Evolutionary conservation across 257 asterid species (phyloP).

Genomic region (Scutellaria minor): DNA sequence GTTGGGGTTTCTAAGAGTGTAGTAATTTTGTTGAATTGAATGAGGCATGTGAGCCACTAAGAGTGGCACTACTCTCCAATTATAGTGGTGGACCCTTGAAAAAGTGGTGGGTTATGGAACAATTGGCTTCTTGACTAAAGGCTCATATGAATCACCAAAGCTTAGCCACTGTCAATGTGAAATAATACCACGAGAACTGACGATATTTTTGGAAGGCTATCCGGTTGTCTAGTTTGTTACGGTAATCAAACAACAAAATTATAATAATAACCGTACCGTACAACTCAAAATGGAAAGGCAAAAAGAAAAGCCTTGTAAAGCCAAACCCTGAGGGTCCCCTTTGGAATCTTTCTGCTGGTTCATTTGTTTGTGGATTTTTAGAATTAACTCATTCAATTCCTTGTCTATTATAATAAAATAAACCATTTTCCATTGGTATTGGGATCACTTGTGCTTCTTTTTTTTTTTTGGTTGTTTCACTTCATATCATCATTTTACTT

Average conservation of each 20-base stretch:
- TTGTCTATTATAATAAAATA: neutral
- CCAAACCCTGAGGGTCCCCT: conserved; percentile 21
- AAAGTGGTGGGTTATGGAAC: conserved; percentile 48
- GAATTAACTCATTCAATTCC: conserved; percentile 11
- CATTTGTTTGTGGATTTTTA: conserved; percentile 18
- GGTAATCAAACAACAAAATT: conserved; percentile 9
- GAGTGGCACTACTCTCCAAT: conserved; percentile 50
- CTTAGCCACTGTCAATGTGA: conserved; percentile 41
- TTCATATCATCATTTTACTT: neutral
- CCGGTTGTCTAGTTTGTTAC: conserved; percentile 10
- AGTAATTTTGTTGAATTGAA: conserved; percentile 49
- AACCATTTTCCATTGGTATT: neutral
- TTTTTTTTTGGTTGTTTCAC: neutral
- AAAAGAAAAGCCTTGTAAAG: conserved; percentile 15
- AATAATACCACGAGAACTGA: conserved; percentile 24
- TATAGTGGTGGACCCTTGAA: conserved; percentile 55
- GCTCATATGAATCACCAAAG: conserved; percentile 27
- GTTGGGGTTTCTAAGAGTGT: conserved; percentile 38
- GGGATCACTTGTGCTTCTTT: neutral
- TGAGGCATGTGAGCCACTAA: conserved; percentile 56
- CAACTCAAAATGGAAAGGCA: conserved; percentile 1
- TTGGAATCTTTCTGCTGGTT: conserved; percentile 13
- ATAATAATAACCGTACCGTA: neutral
- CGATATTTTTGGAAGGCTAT: conserved; percentile 25
- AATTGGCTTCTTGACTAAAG: conserved; percentile 29